Evolutionary conservation across 225 moss, liverwort and hornwort species (phyloP).

Genomic region (Sphagnum tenellum): DNA sequence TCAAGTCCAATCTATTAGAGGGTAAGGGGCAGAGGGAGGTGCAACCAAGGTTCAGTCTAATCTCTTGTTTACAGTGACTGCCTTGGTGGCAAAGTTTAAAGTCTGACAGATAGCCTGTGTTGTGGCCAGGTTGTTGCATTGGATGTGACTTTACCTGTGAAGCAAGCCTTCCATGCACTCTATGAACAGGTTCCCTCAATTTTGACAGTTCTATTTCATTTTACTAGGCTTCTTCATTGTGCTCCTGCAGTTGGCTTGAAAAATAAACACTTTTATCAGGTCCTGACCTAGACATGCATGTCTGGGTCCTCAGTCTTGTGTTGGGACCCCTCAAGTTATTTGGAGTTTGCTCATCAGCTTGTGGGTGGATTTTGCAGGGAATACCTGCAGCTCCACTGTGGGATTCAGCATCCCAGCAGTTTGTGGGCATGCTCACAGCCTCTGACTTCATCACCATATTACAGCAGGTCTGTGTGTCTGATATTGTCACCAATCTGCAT

Average conservation of each 20-base stretch:
- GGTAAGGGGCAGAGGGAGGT: too few relatives aligned
- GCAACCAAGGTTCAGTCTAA: too few relatives aligned
- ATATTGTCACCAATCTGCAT: too few relatives aligned
- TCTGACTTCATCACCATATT: conserved; percentile 97
- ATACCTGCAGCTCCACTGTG: conserved; percentile 90
- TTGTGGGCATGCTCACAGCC: conserved; percentile 98
- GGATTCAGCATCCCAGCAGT: conserved; percentile 91
- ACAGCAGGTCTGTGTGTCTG: conserved; percentile 46
- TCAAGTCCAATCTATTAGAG: too few relatives aligned
- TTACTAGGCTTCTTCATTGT: not conserved
- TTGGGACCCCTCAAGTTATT: not conserved
- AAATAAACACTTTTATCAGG: too few relatives aligned
- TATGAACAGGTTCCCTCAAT: conserved; percentile 74
- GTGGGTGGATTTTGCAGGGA: conserved; percentile 43
- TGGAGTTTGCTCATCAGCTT: not conserved
- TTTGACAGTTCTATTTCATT: not conserved
- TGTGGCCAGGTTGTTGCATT: conserved; percentile 82
- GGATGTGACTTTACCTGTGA: conserved; percentile 94
- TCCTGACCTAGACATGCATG: too few relatives aligned
- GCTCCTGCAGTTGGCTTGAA: too few relatives aligned
- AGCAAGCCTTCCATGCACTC: conserved; percentile 94
- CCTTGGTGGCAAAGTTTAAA: conserved; percentile 6
- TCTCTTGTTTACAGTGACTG: too few relatives aligned
- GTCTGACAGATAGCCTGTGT: conserved; percentile 39
- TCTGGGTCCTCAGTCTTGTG: too few relatives aligned